Percentiles rank a stretch among this genome's conserved stretches.
These are phyloP conservation scores for Globisporangium splendens DNA, from an alignment of 352 stramenopile genomes.

Conservation along the genomic window DNA sequence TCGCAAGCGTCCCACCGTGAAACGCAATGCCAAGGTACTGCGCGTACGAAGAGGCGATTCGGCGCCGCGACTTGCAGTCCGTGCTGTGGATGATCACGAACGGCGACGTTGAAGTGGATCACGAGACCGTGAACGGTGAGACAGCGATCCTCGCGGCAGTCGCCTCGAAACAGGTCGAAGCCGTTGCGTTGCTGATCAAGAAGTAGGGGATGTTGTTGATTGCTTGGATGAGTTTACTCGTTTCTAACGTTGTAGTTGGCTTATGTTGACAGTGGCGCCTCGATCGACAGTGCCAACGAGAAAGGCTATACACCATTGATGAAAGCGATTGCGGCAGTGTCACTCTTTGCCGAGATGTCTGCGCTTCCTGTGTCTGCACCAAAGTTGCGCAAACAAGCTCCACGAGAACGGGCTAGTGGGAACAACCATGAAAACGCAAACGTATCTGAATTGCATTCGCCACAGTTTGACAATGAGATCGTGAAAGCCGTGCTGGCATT, in stretches of 20 bases:
- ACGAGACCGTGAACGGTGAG: conserved; percentile 56
- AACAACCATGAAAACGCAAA: conserved; percentile 1
- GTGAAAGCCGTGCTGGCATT: conserved; percentile 35
- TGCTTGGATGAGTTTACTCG: neutral
- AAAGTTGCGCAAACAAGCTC: neutral
- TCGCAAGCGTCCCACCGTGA: conserved; percentile 9
- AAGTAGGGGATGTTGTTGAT: conserved; percentile 21
- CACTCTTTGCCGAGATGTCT: conserved; percentile 18
- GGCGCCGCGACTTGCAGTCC: conserved; percentile 49
- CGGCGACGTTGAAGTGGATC: conserved; percentile 35
- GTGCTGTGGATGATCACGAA: conserved; percentile 75
- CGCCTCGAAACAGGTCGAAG: conserved; percentile 35
- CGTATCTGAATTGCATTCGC: neutral
- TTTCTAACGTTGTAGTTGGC: neutral
- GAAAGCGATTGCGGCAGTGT: conserved; percentile 59
- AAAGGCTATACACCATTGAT: conserved; percentile 72
- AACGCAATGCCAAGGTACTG: neutral
- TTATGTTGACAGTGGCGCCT: conserved; percentile 34
- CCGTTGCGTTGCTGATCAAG: conserved; percentile 37
- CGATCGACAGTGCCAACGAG: conserved; percentile 45
- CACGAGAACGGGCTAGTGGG: neutral
- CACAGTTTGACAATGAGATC: conserved; percentile 50
- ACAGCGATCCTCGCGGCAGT: conserved; percentile 59
- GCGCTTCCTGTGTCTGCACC: neutral
- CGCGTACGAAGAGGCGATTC: conserved; percentile 51